Percentiles rank a stretch among this genome's conserved stretches.
phyloP scores from a whole-genome alignment of 2,329 filamentous ascomycete genomes.

The Xylariaceae sp. region DNA sequence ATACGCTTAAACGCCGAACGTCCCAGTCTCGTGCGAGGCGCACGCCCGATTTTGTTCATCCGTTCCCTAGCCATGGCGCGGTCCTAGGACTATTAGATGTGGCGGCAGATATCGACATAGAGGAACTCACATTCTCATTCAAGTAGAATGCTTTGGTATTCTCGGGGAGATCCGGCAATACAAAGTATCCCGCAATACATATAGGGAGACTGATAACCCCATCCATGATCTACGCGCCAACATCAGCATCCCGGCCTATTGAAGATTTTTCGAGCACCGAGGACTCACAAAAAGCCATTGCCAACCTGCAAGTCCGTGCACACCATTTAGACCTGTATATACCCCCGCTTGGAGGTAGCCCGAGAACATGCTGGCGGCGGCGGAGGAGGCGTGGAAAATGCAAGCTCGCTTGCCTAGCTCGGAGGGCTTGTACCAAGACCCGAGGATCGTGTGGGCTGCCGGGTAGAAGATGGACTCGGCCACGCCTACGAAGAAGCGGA shows the following conservation, averaged over 20 bases:
- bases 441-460: conserved; percentile 47
- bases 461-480: conserved; percentile 45
- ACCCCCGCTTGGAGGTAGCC: conserved; percentile 59
- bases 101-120: background rate
- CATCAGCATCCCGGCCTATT: conserved; percentile 1
- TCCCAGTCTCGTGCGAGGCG: conserved; percentile 24
- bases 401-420: conserved; percentile 55
- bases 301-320: conserved; percentile 54
- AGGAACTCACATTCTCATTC: conserved; percentile 18
- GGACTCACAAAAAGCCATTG: conserved; percentile 52
- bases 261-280: background rate
- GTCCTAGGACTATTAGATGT: conserved; percentile 13
- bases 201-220: conserved; percentile 59
- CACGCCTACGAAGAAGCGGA: conserved; percentile 48
- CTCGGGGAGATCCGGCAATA: conserved; percentile 31
- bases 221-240: conserved; percentile 49
- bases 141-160: conserved; percentile 29
- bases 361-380: conserved; percentile 58
- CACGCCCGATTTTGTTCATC: conserved; percentile 25
- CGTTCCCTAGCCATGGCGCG: conserved; percentile 23
- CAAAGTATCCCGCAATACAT: conserved; percentile 54
- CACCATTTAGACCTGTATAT: conserved; percentile 54
- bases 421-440: conserved; percentile 46
- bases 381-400: conserved; percentile 53
- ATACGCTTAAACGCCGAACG: conserved; percentile 27